Base-by-base conservation (phyloP, 345 rosid genomes). In the Odontarrhena argentea region DNA sequence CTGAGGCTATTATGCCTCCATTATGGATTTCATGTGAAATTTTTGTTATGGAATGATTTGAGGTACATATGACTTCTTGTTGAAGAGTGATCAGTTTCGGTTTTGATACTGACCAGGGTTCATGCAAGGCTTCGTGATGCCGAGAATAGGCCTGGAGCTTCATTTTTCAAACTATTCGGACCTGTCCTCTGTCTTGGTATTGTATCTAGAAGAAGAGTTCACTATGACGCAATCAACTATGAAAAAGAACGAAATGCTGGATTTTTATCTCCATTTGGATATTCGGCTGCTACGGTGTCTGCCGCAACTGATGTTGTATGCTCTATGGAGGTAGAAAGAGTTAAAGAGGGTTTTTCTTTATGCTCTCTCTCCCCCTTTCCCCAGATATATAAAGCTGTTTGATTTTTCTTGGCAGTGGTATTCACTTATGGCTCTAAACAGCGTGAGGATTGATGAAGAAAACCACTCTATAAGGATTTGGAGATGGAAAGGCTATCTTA, bases 181-280 rank as follows among this genome's bases (percentile, higher is more conserved):
- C 82, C 87, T 9, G 85, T 84, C 46, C 87, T 92, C 60, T 63
- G 73, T 66, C 85, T 92, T 68, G 98, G 96, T 70, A 80, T 89
- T 53, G 72, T 92, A 80, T 89, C 98, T 3, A 84, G 89, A 74
- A 89, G 98, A 81, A 85, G 83, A 69, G 85, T 89, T 51, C 74
- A 89, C 77, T 54, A 65, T 60, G 96, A 89, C 82, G 87, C 89
- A 64, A 77, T 86, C 55, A 71, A 74, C 66, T 92, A 87, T n/a
- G 96, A 86, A 69, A 89, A 84, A 76, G 96, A 92, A 83, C 66
- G 89, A 45, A 89, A 89, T 78, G 92, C 82, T 68, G 98, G 96
- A 68, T 84, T 86, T 71, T 57, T 86, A n/a, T 92, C 96, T 61
- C 93, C 95, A 8, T 89, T 92, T 72, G 96, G 96, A 75, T 89